Percentiles rank a stretch among this genome's conserved stretches.
Conservation (phyloP, 2,329 filamentous ascomycete species). For the Colletotrichum aenigma region DNA sequence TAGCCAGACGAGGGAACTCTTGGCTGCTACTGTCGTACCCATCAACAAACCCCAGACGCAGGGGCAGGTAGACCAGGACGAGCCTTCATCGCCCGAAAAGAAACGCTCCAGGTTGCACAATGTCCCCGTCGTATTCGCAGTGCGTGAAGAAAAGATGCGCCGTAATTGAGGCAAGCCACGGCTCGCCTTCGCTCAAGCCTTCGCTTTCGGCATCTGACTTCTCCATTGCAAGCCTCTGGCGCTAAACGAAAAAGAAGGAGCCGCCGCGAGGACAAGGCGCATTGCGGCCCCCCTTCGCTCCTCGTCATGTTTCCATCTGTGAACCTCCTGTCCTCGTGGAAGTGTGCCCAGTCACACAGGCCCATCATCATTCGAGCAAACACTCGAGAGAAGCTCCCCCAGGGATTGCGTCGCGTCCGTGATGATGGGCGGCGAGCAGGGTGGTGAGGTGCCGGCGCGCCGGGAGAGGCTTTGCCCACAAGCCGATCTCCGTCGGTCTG, state of each 20-base stretch:
- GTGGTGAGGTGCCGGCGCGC: constrained; percentile 1
- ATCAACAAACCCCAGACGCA: not conserved
- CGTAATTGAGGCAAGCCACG: not conserved
- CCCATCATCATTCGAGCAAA: not conserved
- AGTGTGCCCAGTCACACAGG: not conserved
- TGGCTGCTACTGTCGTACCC: not conserved
- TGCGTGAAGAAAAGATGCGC: not conserved
- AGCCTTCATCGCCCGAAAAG: not conserved
- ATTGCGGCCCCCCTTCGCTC: not conserved
- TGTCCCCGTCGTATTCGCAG: not conserved
- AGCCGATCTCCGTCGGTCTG: constrained; percentile 14
- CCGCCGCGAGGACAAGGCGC: not conserved
- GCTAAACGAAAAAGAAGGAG: not conserved
- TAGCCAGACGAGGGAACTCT: not conserved
- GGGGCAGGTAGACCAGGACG: not conserved
- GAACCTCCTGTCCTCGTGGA: not conserved
- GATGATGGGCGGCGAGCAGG: not conserved
- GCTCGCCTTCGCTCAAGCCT: not conserved
- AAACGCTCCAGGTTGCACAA: not conserved
- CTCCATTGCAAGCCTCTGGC: not conserved
- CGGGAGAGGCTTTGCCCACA: not conserved
- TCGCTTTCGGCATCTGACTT: not conserved
- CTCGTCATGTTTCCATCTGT: not conserved
- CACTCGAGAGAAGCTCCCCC: not conserved
- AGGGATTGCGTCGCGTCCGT: not conserved